phyloP scores from a whole-genome alignment of 2,329 filamentous ascomycete genomes.

The Apiospora phragmitis region DNA sequence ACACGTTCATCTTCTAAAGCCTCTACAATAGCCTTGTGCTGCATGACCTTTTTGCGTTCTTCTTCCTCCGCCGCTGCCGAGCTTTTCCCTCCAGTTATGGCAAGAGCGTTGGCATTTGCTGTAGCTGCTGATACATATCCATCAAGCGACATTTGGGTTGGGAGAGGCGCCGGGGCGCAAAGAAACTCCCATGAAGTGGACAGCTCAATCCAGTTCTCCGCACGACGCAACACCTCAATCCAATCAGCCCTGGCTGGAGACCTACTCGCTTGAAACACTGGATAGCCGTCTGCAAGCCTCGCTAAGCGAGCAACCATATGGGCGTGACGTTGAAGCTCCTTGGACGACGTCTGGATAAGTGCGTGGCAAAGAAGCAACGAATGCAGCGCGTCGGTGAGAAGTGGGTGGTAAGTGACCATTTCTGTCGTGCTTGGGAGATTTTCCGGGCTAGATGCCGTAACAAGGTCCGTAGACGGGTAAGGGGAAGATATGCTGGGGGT shows the following conservation, averaged over 20 bases:
- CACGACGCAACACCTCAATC: conserved; percentile 71
- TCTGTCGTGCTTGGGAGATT: conserved; percentile 47
- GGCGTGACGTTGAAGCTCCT: conserved; percentile 77
- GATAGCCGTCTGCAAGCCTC: conserved; percentile 75
- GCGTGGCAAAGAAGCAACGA: conserved; percentile 75
- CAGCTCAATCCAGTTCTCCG: conserved; percentile 70
- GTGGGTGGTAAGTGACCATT: conserved; percentile 76
- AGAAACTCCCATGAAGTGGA: conserved; percentile 68
- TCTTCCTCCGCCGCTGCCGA: conserved; percentile 46
- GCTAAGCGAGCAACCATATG: conserved; percentile 78
- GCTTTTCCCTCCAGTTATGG: conserved; percentile 30
- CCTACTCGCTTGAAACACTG: conserved; percentile 73
- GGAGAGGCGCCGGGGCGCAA: conserved; percentile 61
- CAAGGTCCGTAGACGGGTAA: conserved; percentile 57
- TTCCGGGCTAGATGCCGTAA: conserved; percentile 28
- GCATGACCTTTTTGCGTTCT: conserved; percentile 58
- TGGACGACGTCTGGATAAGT: conserved; percentile 76
- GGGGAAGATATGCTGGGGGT: conserved; percentile 65
- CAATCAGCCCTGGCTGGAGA: conserved; percentile 76
- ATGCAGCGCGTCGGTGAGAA: conserved; percentile 77
- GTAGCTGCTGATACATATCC: conserved; percentile 27
- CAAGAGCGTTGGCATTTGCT: conserved; percentile 35
- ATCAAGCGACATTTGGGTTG: conserved; percentile 28
- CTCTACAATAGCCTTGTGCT: conserved; percentile 66
- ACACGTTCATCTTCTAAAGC: conserved; percentile 68